phyloP scores from a whole-genome alignment of 2,329 filamentous ascomycete species.

The Aspergillus fischeri region DNA sequence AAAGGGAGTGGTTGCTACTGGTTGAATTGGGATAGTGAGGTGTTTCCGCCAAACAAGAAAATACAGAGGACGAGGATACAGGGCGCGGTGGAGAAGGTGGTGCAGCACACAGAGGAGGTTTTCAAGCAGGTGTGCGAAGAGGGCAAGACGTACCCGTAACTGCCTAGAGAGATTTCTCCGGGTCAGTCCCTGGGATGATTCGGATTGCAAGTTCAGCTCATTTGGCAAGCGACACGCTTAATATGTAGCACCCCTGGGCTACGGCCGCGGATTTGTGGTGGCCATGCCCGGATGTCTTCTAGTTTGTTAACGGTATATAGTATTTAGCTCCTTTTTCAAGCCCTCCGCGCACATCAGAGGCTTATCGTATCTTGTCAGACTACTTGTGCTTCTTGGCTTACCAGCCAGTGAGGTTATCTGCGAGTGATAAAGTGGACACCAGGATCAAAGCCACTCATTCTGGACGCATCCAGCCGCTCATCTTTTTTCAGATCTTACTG shows the following conservation, averaged over 20 bases:
- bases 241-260: not conserved
- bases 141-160: slow-evolving; percentile 14
- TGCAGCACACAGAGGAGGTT: slow-evolving; percentile 12
- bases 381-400: too few relatives aligned
- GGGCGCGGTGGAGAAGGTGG: slow-evolving; percentile 12
- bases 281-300: not conserved
- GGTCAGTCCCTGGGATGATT: too few relatives aligned
- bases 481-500: too few relatives aligned
- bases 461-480: too few relatives aligned
- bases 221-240: not conserved
- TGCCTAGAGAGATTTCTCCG: slow-evolving; percentile 12
- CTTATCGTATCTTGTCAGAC: not conserved
- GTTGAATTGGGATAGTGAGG: slow-evolving; percentile 11
- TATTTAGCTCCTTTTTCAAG: not conserved
- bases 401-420: too few relatives aligned
- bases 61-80: slow-evolving; percentile 2
- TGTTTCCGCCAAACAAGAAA: slow-evolving; percentile 7
- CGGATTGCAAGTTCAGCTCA: not conserved
- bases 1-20: slow-evolving; percentile 16
- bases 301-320: not conserved
- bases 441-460: too few relatives aligned
- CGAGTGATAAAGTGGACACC: too few relatives aligned
- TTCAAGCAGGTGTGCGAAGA: slow-evolving; percentile 12
- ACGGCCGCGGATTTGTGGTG: not conserved
- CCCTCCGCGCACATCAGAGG: not conserved